phyloP scores from a whole-genome alignment of 2,329 filamentous ascomycete genomes.

The Colletotrichum godetiae region DNA sequence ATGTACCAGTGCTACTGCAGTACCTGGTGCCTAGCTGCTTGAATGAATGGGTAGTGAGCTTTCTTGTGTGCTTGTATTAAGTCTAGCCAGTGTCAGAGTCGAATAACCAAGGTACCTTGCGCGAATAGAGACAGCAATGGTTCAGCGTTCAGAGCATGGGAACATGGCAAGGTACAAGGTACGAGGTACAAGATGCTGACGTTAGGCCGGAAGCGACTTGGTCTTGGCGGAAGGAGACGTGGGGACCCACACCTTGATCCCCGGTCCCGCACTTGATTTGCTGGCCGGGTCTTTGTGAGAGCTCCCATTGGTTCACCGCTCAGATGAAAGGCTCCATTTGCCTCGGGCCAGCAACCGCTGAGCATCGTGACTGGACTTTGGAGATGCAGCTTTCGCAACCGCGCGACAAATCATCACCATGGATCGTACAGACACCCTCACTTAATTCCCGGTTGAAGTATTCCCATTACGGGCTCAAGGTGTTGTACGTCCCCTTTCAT shows the following conservation, averaged over 20 bases:
- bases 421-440: background rate
- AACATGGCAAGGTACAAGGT: background rate
- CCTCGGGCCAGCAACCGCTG: constrained; percentile 30
- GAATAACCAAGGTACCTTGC: no score
- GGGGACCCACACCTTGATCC: background rate
- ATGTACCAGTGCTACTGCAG: background rate
- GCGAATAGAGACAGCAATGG: background rate
- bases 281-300: background rate
- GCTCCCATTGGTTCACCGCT: constrained; percentile 9
- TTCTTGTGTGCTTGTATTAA: background rate
- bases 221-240: constrained; percentile 2
- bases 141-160: background rate
- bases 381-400: constrained; percentile 33
- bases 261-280: constrained; percentile 27
- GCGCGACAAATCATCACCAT: constrained; percentile 24
- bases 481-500: background rate
- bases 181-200: constrained; percentile 17
- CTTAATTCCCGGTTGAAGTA: background rate
- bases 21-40: background rate
- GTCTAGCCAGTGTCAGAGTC: background rate
- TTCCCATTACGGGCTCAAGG: background rate
- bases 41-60: background rate
- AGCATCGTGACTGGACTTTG: constrained; percentile 28
- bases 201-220: constrained; percentile 29
- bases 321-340: constrained; percentile 8